These are phyloP conservation scores for Tilletia indica DNA, from an alignment of 1,284 basidiomycete species.

Conservation along the genomic window DNA sequence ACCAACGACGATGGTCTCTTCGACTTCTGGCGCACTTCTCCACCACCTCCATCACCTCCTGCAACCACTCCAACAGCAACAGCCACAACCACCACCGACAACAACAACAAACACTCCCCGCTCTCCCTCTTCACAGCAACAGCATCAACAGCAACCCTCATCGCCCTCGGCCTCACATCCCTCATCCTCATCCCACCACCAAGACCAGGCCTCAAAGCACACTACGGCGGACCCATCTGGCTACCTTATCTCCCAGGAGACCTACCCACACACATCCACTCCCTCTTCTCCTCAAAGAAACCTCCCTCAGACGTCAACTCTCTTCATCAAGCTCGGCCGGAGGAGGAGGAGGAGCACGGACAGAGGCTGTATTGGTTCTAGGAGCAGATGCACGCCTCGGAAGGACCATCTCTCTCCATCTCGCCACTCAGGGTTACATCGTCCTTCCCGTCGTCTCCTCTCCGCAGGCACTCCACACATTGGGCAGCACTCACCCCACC, in stretches of 20 bases:
- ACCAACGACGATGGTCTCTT: no score
- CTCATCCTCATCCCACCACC: no score
- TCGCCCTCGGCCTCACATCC: no score
- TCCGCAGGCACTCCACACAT: constrained; percentile 30
- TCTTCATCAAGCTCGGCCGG: background rate
- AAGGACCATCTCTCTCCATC: constrained; percentile 37
- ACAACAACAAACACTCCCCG: no score
- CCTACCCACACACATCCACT: background rate
- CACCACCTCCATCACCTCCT: background rate
- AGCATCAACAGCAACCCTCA: no score
- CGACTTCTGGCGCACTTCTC: no score
- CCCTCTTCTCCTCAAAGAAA: background rate
- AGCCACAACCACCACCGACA: no score
- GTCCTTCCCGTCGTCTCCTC: constrained; percentile 47
- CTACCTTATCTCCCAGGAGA: constrained; percentile 5
- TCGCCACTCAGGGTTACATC: constrained; percentile 45
- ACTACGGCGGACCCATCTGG: constrained; percentile 8
- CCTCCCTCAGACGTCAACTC: background rate
- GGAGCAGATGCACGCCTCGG: constrained; percentile 53
- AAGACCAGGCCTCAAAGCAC: no score
- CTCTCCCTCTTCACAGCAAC: no score
- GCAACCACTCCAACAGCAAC: no score
- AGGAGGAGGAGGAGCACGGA: no score
- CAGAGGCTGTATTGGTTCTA: constrained; percentile 34
- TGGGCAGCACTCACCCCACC: constrained; percentile 46